Conservation (phyloP, 305 asterid genomes). For the Fraxinus dipetala region DNA sequence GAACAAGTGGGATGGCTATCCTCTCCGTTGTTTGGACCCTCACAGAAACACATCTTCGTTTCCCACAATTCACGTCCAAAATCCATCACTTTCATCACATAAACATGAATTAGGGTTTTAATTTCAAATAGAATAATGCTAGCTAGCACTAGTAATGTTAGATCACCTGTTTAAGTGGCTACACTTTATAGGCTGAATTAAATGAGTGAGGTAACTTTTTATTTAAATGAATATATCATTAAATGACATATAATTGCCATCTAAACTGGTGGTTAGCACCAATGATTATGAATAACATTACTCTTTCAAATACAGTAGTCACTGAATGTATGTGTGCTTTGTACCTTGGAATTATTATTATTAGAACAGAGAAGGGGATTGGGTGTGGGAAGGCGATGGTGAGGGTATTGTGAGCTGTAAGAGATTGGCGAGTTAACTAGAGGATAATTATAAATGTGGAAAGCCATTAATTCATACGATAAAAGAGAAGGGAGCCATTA, state of each 20-base stretch:
- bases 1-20: slow-evolving; percentile 23
- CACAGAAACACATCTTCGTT: slow-evolving; percentile 34
- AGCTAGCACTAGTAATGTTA: too few species aligned
- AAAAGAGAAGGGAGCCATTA: too few species aligned
- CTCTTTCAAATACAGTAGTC: too few species aligned
- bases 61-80: slow-evolving; percentile 28
- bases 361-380: slow-evolving; percentile 1
- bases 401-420: not conserved
- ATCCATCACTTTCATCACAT: slow-evolving; percentile 22
- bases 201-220: too few species aligned
- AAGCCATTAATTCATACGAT: not conserved
- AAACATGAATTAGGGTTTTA: not conserved
- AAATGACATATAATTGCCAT: too few species aligned
- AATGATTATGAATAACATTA: too few species aligned
- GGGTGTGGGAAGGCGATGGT: slow-evolving; percentile 13
- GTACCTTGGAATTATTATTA: not conserved
- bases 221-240: too few species aligned
- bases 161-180: too few species aligned
- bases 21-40: slow-evolving; percentile 44
- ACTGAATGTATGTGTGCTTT: not conserved
- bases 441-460: not conserved
- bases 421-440: not conserved
- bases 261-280: too few species aligned
- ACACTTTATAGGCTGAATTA: too few species aligned
- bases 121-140: not conserved